Base-by-base conservation (phyloP, 768 basidiomycete species). In the Xerocomellus amylosporus region DNA sequence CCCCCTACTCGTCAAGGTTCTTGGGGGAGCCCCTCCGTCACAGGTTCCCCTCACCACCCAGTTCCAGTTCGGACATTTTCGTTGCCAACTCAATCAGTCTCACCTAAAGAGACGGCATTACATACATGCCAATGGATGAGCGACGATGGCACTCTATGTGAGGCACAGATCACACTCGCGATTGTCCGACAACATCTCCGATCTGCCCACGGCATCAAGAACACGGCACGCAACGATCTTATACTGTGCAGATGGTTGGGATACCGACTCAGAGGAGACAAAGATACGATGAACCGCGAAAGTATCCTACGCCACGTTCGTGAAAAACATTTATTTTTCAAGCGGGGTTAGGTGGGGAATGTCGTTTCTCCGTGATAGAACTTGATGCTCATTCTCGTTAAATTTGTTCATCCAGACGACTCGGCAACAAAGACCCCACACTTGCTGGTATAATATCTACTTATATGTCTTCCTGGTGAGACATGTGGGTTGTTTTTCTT, bases 291-390 rank as follows among this genome's bases (percentile, higher is more conserved):
- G 19, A 67, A 68, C 0, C 64, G 66, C 2, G 57, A 66, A 33
- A 50, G 51, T 8, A 59, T 67, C 4, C 36, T 52, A 2, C 53
- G 66, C 0, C 66, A 67, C 2, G 15, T 64, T 0, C 41, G 52
- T 0, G 66, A 67, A 33, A 51, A 7, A 2, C 65, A 67, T 22
- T 2, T 67, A n/a, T n/a, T n/a, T n/a, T n/a, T n/a, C n/a, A n/a
- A n/a, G n/a, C n/a, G 9, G 6, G 46, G 5, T 41, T 26, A 24
- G 51, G 51, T 56, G 14, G 4, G 51, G 28, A 7, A 22, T 20
- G 1, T 34, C 5, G 2, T 8, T 34, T 7, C 9, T 26, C 43
- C 7, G 28, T 19, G 24, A 9, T 22, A 10, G 31, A 43, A 24
- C 3, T 37, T 8, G 24, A n/a, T 3, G 9, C 22, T 52, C 41